Evolutionary conservation across 1,139 yeast genomes (phyloP), one percentile per base, ranked within the genome.

Genomic region (Meyerozyma athensensis): DNA sequence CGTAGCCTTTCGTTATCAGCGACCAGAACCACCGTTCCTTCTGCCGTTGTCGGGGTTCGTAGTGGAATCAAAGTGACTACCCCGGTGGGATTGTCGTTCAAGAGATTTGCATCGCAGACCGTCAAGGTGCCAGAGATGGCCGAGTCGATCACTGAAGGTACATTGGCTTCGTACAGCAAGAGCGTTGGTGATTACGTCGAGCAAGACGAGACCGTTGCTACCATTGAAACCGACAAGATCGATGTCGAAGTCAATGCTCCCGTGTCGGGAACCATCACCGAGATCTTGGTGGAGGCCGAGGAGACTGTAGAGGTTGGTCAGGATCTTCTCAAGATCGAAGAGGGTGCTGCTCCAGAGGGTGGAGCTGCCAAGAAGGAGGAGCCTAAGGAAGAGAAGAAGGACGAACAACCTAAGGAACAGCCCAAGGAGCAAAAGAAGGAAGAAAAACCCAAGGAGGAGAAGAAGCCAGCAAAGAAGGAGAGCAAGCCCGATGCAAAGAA

Each of bases 41-140:
- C 39, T 37, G 41, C 32, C 32, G 3, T 34, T 34, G 39, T 41
- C 43, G 39, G 35, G 31, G 23, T 33, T n/a, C 34, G 33, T 18
- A 20, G 30, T 16, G 28, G 30, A 21, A 32, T 37, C 30, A 39
- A 36, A 26, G 18, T 41, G 21, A 33, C 43, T 23, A 26, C 46
- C 7, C 32, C 39, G 17, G 35, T 45, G 42, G 26, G 19, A 14
- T n/a, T 34, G 31, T 26, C 40, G 10, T 44, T 41, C 46, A 46
- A 43, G 48, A 65, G 77, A 57, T 65, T 60, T 40, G 74, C 72
- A 32, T 66, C 74, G 13, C 61, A 60, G 36, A 53, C 71, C 39
- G 95, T 92, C 41, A 86, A 89, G 64, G 98, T 92, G 26, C 99
- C 99, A 37, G 95, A 87, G 50, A 89, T 92, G 97, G 98, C 98